Conservation (phyloP, 1,284 basidiomycete species). For the Tilletia caries region DNA sequence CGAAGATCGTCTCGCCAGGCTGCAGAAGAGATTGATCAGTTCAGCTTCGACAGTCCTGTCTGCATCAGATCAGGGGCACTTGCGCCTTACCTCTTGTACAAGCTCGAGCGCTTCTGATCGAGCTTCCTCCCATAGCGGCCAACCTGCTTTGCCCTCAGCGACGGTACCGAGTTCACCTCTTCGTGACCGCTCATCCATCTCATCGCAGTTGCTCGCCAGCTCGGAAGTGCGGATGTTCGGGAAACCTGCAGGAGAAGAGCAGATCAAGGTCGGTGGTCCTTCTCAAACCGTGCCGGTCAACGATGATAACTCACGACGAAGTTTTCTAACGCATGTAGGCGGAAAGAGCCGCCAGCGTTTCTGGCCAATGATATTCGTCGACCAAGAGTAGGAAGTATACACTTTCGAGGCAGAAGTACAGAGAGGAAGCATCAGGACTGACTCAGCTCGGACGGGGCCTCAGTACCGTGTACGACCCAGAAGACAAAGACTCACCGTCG, state of each 20-base stretch:
- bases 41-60: neutral
- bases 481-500: slow-evolving; percentile 41
- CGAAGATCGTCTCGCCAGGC: slow-evolving; percentile 40
- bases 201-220: slow-evolving; percentile 35
- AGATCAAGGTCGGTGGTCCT: neutral
- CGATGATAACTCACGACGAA: slow-evolving; percentile 33
- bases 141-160: slow-evolving; percentile 20
- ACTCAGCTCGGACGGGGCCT: too few relatives aligned
- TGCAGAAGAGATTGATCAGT: slow-evolving; percentile 15
- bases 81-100: slow-evolving; percentile 18
- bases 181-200: slow-evolving; percentile 26
- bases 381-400: slow-evolving; percentile 62
- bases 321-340: slow-evolving; percentile 51
- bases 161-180: slow-evolving; percentile 31
- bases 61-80: too few relatives aligned
- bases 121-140: slow-evolving; percentile 23
- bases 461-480: too few relatives aligned
- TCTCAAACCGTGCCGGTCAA: neutral
- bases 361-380: slow-evolving; percentile 60
- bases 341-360: slow-evolving; percentile 62
- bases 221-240: slow-evolving; percentile 38
- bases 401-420: neutral
- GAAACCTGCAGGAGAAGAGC: slow-evolving; percentile 37
- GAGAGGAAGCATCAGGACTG: slow-evolving; percentile 1
- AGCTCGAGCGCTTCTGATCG: slow-evolving; percentile 16